Evolutionary conservation across 352 stramenopile genomes (phyloP).

Genomic region (Phytophthora niederhauseri): DNA sequence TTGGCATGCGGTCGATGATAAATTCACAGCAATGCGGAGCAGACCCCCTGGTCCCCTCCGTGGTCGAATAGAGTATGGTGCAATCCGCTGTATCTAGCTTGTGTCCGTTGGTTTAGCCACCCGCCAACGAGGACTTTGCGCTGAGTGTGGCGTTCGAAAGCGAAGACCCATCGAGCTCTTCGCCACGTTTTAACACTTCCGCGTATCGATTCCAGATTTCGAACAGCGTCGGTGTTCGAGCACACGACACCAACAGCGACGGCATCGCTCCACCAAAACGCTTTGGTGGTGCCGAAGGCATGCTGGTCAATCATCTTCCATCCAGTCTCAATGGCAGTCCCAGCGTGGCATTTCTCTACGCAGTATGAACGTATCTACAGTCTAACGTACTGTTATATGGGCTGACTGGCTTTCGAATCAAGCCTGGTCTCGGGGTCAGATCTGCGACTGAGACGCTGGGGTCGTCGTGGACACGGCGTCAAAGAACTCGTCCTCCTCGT

Average conservation of each 20-base stretch:
- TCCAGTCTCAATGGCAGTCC: conserved; percentile 27
- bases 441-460: conserved; percentile 17
- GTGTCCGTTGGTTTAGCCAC: conserved; percentile 17
- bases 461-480: conserved; percentile 42
- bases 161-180: not conserved
- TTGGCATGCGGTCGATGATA: conserved; percentile 12
- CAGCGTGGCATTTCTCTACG: conserved; percentile 4
- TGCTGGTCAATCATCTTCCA: conserved; percentile 23
- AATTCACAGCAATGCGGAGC: conserved; percentile 34
- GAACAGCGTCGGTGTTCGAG: not conserved
- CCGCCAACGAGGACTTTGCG: conserved; percentile 19
- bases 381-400: conserved; percentile 10
- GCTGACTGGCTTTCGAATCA: not conserved
- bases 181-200: conserved; percentile 21
- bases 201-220: conserved; percentile 16
- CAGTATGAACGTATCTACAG: conserved; percentile 14
- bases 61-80: conserved; percentile 22
- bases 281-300: not conserved
- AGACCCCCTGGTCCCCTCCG: conserved; percentile 1
- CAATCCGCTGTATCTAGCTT: conserved; percentile 29
- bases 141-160: conserved; percentile 20
- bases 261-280: not conserved
- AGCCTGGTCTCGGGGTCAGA: not conserved
- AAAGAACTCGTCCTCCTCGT: conserved; percentile 59
- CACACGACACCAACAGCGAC: not conserved